These are phyloP conservation scores for Globisporangium camurandrum DNA, from an alignment of 352 stramenopile species.

Conservation along the genomic window DNA sequence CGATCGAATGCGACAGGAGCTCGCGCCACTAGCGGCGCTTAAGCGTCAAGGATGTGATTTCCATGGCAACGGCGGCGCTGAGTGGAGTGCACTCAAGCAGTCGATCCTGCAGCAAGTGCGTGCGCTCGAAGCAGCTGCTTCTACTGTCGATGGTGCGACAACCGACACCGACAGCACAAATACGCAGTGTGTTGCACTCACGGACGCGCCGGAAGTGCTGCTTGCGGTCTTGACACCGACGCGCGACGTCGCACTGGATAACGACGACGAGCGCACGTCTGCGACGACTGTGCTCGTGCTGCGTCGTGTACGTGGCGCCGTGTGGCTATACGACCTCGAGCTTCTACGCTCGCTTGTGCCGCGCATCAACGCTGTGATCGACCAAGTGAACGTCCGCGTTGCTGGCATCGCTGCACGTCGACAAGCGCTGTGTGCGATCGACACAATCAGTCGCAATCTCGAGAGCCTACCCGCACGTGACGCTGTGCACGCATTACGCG, in stretches of 20 bases:
- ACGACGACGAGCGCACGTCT: slow-evolving; percentile 15
- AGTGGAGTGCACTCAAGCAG: not conserved
- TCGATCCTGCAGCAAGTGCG: not conserved
- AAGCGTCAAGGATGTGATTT: too few relatives aligned
- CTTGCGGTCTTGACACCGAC: slow-evolving; percentile 14
- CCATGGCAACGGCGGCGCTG: too few relatives aligned
- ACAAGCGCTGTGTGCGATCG: slow-evolving; percentile 18
- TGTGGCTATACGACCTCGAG: slow-evolving; percentile 54
- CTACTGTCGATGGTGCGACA: slow-evolving; percentile 8
- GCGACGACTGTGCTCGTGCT: slow-evolving; percentile 32
- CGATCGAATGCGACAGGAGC: too few relatives aligned
- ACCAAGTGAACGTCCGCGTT: slow-evolving; percentile 33
- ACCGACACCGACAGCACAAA: not conserved
- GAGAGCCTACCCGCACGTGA: slow-evolving; percentile 6
- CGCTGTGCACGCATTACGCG: slow-evolving; percentile 16
- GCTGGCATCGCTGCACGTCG: slow-evolving; percentile 36
- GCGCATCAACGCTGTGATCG: slow-evolving; percentile 35
- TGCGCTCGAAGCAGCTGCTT: too few relatives aligned
- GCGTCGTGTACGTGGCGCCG: slow-evolving; percentile 30
- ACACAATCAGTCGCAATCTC: slow-evolving; percentile 7
- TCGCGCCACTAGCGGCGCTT: not conserved
- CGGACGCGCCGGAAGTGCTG: slow-evolving; percentile 13
- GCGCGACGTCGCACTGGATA: slow-evolving; percentile 23
- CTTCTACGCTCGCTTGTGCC: slow-evolving; percentile 37
- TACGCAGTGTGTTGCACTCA: slow-evolving; percentile 9